phyloP scores from a whole-genome alignment of 2,329 filamentous ascomycete genomes.

The Aspergillus proliferans region DNA sequence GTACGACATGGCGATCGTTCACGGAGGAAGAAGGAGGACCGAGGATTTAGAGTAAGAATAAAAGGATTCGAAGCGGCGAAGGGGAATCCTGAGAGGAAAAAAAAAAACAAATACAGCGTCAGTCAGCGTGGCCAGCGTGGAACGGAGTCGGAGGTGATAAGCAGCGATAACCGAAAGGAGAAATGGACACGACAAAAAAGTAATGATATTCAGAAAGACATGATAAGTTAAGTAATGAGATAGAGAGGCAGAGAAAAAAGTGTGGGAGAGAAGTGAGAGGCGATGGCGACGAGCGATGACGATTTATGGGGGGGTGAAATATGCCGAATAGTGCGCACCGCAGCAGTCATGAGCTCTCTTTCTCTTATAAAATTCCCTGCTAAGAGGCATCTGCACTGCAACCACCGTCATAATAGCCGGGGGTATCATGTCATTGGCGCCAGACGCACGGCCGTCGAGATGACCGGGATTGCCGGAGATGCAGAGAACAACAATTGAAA shows the following conservation, averaged over 20 bases:
- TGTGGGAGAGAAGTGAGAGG: conserved; percentile 1
- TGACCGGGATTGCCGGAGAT: no score
- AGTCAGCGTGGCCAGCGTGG: not conserved
- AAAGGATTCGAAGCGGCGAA: not conserved
- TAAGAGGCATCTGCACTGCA: no score
- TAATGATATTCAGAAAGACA: no score
- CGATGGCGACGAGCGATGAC: conserved; percentile 12
- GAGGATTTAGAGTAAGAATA: not conserved
- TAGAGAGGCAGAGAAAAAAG: conserved; percentile 2
- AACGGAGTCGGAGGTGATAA: not conserved
- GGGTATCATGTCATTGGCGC: no score
- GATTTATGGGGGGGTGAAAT: conserved; percentile 1
- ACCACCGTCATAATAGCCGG: no score
- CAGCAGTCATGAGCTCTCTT: no score
- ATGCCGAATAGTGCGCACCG: not conserved
- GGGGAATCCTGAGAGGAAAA: not conserved
- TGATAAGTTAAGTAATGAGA: not conserved
- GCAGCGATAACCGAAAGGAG: not conserved
- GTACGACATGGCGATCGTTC: conserved; percentile 53
- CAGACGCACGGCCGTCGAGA: no score
- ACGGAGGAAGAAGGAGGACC: not conserved
- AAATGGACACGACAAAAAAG: not conserved
- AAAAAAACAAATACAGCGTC: not conserved
- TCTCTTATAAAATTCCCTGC: no score
- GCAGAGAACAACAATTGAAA: conserved; percentile 7